These are phyloP conservation scores for Epithele typhae DNA, from an alignment of 768 basidiomycete species.

Conservation along the genomic window DNA sequence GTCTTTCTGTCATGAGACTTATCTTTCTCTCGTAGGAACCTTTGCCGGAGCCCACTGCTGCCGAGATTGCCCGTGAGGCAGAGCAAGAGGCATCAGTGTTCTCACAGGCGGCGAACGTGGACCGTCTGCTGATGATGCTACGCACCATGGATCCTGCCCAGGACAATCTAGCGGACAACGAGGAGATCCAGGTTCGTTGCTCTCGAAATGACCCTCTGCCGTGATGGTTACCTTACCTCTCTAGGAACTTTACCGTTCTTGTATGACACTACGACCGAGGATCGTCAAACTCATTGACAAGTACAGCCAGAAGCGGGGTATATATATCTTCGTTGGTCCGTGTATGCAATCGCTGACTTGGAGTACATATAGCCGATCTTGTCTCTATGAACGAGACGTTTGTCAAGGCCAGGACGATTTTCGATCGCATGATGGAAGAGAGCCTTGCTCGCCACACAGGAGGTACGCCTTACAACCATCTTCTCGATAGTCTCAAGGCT, in stretches of 20 bases:
- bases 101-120: conserved; percentile 79
- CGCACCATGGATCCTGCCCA: conserved; percentile 67
- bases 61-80: conserved; percentile 75
- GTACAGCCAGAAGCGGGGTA: conserved; percentile 89
- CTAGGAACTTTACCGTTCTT: conserved; percentile 85
- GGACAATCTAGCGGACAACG: conserved; percentile 86
- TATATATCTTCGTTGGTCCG: too few relatives aligned
- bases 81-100: conserved; percentile 89
- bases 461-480: conserved; percentile 34
- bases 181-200: conserved; percentile 71
- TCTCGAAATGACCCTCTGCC: background rate
- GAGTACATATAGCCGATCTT: conserved; percentile 84
- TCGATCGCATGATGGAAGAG: conserved; percentile 93
- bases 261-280: conserved; percentile 88
- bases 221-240: background rate
- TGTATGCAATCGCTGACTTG: too few relatives aligned
- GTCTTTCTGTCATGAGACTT: conserved; percentile 1
- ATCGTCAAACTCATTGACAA: conserved; percentile 97
- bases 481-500: background rate
- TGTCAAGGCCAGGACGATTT: conserved; percentile 81
- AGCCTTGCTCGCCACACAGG: conserved; percentile 72
- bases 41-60: conserved; percentile 76
- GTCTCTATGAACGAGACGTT: conserved; percentile 95
- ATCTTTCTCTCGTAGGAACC: conserved; percentile 50
- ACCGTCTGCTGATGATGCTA: conserved; percentile 72